Base-by-base conservation (phyloP, 495 filamentous ascomycete species). In the Jackrogersella minutella region DNA sequence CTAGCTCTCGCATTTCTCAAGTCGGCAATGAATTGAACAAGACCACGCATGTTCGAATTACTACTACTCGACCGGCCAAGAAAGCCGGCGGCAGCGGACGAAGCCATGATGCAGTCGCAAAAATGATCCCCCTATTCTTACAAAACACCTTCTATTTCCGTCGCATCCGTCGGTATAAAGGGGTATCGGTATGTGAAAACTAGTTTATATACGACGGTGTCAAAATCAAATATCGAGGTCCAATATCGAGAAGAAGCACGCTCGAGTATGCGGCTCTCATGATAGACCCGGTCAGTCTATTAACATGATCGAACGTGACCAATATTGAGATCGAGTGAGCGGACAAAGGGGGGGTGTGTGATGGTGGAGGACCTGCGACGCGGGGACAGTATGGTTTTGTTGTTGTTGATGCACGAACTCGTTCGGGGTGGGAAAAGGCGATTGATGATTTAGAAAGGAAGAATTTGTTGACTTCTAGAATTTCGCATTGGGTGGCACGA, bases 21-120 rank as follows among this genome's bases (percentile, higher is more conserved):
- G 77, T 99, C 96, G 58, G 96, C 96, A 72, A 99, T 98, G 82
- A 99, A 99, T 77, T 97, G 94, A 24, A 98, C 95, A 61, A 99
- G 83, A 13, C 95, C 82, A 63, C 81, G 88, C 91, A 93, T 93
- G 55, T 91, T 92, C 43, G 90, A 87, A 58, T 82, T 84, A 70
- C 81, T 86, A 49, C 81, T 84, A 72, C 78, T 82, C 51, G 85
- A 86, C 55, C 86, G 84, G 79, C 85, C 84, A 56, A 88, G 79
- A 64, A 88, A 88, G 77, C 84, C 81, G 70, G 78, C 74, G 17
- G 80, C 78, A 24, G 79, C 81, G 44, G 82, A 81, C 49, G 83
- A 84, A 70, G 85, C 78, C 86, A 87, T 84, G 36, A 60, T 66
- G 37, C 55, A 59, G 49, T 60, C 60, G 64, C 46, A 39, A 69